A percentile compares a stretch with the other conserved stretches of the same genome.
phyloP scores from a whole-genome alignment of 2,329 filamentous ascomycete species.

The Scytalidium sp. region DNA sequence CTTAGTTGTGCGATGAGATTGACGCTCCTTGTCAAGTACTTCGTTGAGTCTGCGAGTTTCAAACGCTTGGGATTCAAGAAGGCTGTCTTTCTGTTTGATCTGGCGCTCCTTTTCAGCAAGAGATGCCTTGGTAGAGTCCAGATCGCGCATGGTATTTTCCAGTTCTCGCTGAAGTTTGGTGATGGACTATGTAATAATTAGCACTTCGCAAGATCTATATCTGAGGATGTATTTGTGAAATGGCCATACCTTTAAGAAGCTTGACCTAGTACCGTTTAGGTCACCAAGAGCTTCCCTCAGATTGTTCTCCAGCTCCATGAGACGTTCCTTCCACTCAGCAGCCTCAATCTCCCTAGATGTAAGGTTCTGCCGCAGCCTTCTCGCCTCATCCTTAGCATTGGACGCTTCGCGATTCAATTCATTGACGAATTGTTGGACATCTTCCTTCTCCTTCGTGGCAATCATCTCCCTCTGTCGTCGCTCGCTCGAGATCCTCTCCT shows the following conservation, averaged over 20 bases:
- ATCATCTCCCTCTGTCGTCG: conserved; percentile 83
- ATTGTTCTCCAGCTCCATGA: conserved; percentile 87
- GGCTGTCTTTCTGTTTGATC: conserved; percentile 81
- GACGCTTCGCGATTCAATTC: conserved; percentile 85
- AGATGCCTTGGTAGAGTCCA: conserved; percentile 73
- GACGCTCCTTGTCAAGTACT: conserved; percentile 85
- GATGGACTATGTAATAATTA: conserved; percentile 57
- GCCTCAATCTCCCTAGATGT: conserved; percentile 85
- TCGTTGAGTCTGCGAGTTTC: conserved; percentile 84
- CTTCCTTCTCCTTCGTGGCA: conserved; percentile 86
- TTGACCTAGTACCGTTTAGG: conserved; percentile 80
- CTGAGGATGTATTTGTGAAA: background rate
- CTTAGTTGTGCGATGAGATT: conserved; percentile 80
- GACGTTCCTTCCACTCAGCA: conserved; percentile 83
- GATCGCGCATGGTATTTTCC: conserved; percentile 77
- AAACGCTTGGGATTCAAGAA: conserved; percentile 84
- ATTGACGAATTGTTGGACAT: conserved; percentile 89
- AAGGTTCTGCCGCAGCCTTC: conserved; percentile 77
- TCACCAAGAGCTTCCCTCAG: conserved; percentile 85
- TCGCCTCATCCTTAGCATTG: conserved; percentile 79
- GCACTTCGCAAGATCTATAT: background rate
- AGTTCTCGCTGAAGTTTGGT: conserved; percentile 85
- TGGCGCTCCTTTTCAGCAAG: conserved; percentile 88
- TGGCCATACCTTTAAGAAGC: conserved; percentile 68
- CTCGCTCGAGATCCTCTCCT: conserved; percentile 75